Evolutionary conservation across 768 basidiomycete genomes (phyloP).

Genomic region (Leccinum barrowsii): DNA sequence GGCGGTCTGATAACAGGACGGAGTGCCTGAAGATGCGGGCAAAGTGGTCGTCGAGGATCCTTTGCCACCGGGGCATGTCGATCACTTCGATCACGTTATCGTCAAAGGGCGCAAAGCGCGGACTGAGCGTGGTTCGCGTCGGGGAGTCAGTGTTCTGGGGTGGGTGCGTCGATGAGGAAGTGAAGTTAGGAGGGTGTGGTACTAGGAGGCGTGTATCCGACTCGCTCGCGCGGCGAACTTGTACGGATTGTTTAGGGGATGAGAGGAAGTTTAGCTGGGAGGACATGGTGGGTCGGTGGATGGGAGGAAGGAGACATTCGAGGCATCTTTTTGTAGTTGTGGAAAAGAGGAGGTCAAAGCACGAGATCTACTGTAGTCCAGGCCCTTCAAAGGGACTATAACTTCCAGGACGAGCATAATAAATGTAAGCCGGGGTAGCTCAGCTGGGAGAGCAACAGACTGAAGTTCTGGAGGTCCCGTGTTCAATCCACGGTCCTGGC

Average conservation of each 20-base stretch:
- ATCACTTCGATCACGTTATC: conserved; percentile 1
- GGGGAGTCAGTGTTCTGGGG: not conserved
- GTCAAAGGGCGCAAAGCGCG: conserved; percentile 11
- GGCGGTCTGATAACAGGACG: conserved; percentile 2
- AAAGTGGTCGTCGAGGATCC: conserved; percentile 15
- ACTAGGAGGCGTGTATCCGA: not conserved
- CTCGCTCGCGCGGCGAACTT: not conserved
- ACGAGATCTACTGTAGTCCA: not conserved
- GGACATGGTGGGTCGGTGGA: not conserved
- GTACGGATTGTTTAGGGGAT: not conserved
- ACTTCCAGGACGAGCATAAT: accelerated
- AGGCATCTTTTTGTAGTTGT: conserved; percentile 8
- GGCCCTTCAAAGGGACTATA: not conserved
- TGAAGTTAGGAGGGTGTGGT: not conserved
- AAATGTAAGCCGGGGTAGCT: conserved; percentile 52
- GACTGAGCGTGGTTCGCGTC: not conserved
- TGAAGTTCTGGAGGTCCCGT: conserved; percentile 62
- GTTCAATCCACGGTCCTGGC: conserved; percentile 57
- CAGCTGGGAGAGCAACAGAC: conserved; percentile 76
- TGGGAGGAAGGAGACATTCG: not conserved
- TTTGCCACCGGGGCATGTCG: conserved; percentile 9
- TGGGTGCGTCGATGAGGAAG: not conserved
- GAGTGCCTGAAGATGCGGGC: conserved; percentile 6
- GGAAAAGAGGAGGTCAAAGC: conserved; percentile 5
- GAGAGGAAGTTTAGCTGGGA: not conserved